Conservation (phyloP, 805 yeast genomes). For the Cyberlindnera mississippiensis region DNA sequence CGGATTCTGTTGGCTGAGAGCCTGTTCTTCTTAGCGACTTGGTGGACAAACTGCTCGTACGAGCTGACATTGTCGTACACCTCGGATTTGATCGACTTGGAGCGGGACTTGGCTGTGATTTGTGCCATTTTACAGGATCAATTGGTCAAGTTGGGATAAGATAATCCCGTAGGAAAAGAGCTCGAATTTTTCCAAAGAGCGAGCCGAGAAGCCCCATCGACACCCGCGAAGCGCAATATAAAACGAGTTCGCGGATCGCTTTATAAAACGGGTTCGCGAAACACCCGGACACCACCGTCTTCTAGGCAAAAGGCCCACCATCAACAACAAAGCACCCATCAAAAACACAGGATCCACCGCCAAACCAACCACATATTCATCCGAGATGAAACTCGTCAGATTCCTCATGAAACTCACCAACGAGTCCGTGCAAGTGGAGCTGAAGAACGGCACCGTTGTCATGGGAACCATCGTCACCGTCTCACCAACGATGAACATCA, state of each 20-base stretch:
- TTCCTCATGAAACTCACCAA: slow-evolving; percentile 81
- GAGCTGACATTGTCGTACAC: slow-evolving; percentile 27
- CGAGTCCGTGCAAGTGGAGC: slow-evolving; percentile 85
- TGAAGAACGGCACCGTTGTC: slow-evolving; percentile 85
- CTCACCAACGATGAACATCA: slow-evolving; percentile 87
- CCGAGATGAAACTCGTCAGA: slow-evolving; percentile 57
- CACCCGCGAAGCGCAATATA: not conserved
- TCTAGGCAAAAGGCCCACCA: not conserved
- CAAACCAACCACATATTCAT: not conserved
- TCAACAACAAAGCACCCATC: not conserved
- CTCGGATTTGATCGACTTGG: slow-evolving; percentile 50
- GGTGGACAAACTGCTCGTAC: slow-evolving; percentile 40
- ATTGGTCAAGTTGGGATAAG: not conserved
- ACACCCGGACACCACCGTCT: not conserved
- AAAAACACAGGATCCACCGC: not conserved
- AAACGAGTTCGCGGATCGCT: not conserved
- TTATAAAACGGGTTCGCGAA: not conserved
- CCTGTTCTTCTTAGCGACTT: slow-evolving; percentile 41
- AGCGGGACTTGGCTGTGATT: slow-evolving; percentile 55
- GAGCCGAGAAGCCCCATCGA: no score
- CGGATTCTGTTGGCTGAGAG: slow-evolving; percentile 52
- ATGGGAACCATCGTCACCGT: slow-evolving; percentile 83
- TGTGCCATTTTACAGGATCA: no score
- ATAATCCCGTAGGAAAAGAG: no score
- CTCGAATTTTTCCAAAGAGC: not conserved